phyloP scores from a whole-genome alignment of 805 yeast species.

The Metahyphopichia silvanorum region DNA sequence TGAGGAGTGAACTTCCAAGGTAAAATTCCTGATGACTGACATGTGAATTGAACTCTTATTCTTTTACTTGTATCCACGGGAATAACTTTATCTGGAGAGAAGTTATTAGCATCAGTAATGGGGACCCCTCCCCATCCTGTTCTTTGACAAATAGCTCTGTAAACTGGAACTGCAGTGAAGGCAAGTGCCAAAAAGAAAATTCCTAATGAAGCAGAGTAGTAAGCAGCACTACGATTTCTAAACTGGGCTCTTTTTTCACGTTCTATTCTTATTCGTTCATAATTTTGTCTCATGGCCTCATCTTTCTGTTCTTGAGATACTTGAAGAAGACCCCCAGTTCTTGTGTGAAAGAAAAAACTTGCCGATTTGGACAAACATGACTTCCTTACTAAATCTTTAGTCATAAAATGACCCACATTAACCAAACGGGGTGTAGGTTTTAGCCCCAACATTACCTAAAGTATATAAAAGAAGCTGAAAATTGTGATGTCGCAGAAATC shows the following conservation, averaged over 20 bases:
- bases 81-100: slow-evolving; percentile 81
- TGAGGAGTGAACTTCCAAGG: slow-evolving; percentile 97
- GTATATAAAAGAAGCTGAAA: no score
- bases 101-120: slow-evolving; percentile 73
- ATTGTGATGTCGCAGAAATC: no score
- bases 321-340: no score
- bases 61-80: slow-evolving; percentile 86
- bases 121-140: slow-evolving; percentile 98
- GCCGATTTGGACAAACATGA: no score
- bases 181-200: slow-evolving; percentile 72
- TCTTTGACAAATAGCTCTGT: slow-evolving; percentile 86
- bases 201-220: slow-evolving; percentile 67
- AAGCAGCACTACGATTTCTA: slow-evolving; percentile 54
- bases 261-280: slow-evolving; percentile 4
- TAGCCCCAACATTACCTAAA: no score
- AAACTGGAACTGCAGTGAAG: slow-evolving; percentile 89
- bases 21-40: slow-evolving; percentile 83
- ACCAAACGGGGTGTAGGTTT: no score
- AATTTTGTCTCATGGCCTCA: background rate
- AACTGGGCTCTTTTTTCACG: slow-evolving; percentile 25
- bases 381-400: no score
- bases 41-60: slow-evolving; percentile 81
- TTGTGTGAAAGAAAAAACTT: no score
- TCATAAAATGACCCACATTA: no score
- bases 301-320: background rate